These are phyloP conservation scores for Hysterium pulicare DNA, from an alignment of 2,329 filamentous ascomycete genomes.

Conservation along the genomic window DNA sequence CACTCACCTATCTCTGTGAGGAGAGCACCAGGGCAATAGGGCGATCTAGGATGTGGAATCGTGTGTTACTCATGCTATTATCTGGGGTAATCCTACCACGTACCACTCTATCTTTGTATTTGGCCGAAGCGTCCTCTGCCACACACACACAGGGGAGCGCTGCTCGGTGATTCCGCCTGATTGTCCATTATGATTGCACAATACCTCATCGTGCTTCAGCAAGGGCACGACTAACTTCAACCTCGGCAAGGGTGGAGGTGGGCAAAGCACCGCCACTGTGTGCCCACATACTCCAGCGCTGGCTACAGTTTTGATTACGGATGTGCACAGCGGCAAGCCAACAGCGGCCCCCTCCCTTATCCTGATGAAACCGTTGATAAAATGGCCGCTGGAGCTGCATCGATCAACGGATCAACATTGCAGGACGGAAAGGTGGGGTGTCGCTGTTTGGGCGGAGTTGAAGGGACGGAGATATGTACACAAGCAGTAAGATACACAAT, in stretches of 20 bases:
- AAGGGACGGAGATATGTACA: background rate
- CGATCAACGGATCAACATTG: constrained; percentile 4
- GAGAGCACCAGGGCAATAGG: background rate
- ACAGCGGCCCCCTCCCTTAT: background rate
- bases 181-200: no score
- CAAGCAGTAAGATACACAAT: constrained; percentile 3
- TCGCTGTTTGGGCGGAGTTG: background rate
- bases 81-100: background rate
- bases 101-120: no score
- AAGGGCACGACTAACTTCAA: no score
- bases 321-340: background rate
- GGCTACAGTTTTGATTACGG: background rate
- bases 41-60: no score
- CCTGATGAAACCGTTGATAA: no score
- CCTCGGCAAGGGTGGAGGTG: background rate
- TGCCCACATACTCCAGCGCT: no score
- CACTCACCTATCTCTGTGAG: background rate
- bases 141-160: background rate
- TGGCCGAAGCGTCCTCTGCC: background rate
- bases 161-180: no score
- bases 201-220: no score
- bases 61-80: background rate
- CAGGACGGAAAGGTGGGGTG: background rate
- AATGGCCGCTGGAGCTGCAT: background rate
- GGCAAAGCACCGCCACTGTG: background rate